Evolutionary conservation across 228 moss, liverwort and hornwort genomes (phyloP).

Genomic region (Sphagnum magellanicum): DNA sequence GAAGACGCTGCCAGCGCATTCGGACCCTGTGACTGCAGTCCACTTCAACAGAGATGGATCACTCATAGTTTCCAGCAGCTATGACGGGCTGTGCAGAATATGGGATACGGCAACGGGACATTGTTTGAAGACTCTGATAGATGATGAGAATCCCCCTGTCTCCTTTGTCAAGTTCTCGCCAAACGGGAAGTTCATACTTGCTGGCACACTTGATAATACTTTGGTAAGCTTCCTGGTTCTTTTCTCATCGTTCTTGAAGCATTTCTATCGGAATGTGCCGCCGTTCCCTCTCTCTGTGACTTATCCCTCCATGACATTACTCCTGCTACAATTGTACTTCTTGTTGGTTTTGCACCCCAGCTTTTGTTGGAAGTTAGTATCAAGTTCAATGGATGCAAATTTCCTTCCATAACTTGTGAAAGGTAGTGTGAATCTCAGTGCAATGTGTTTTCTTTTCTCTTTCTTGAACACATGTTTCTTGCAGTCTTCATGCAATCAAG

Average conservation of each 20-base stretch:
- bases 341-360: no score
- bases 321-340: no score
- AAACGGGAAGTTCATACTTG: conserved; percentile 91
- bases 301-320: no score
- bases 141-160: conserved; percentile 93
- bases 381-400: not conserved
- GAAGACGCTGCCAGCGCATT: conserved; percentile 93
- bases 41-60: conserved; percentile 97
- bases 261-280: no score
- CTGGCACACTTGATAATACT: conserved; percentile 84
- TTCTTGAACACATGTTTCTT: no score
- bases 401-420: no score
- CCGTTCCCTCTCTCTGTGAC: no score
- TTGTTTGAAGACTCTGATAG: conserved; percentile 91
- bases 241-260: not conserved
- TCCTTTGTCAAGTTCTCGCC: conserved; percentile 97
- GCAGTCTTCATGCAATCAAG: no score
- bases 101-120: conserved; percentile 99
- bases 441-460: no score
- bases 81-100: conserved; percentile 87
- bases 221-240: conserved; percentile 40
- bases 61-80: conserved; percentile 95
- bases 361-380: no score
- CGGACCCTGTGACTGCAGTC: conserved; percentile 98
- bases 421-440: not conserved